These are phyloP conservation scores for Ampelomyces quisqualis DNA, from an alignment of 2,329 filamentous ascomycete genomes.

Conservation along the genomic window DNA sequence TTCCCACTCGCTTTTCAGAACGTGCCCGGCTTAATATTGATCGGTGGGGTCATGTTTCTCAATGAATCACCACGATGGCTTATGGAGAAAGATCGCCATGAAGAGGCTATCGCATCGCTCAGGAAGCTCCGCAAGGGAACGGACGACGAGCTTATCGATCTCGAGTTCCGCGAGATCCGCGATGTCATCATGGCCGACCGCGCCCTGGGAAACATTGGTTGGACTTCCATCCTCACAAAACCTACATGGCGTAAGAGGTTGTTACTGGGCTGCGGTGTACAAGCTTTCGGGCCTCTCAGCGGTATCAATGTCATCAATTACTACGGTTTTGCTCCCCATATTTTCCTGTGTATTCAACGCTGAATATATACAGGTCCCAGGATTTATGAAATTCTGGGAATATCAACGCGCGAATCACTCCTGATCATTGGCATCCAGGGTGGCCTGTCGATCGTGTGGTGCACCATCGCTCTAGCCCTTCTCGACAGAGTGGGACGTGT, in stretches of 20 bases:
- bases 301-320: conserved; percentile 48
- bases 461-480: conserved; percentile 47
- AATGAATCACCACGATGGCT: conserved; percentile 64
- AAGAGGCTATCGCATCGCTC: conserved; percentile 44
- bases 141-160: conserved; percentile 20
- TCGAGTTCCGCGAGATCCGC: conserved; percentile 26
- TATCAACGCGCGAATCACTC: conserved; percentile 49
- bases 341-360: too few relatives aligned
- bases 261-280: conserved; percentile 51
- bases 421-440: conserved; percentile 56
- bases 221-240: conserved; percentile 48
- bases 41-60: conserved; percentile 52
- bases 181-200: conserved; percentile 25
- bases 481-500: conserved; percentile 53
- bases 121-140: conserved; percentile 21
- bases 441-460: conserved; percentile 52
- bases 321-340: too few relatives aligned
- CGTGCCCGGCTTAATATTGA: conserved; percentile 47
- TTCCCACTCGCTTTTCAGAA: conserved; percentile 49
- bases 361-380: too few relatives aligned
- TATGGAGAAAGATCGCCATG: conserved; percentile 55
- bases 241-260: conserved; percentile 50
- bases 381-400: conserved; percentile 50
- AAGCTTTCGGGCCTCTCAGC: conserved; percentile 51
- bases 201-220: conserved; percentile 40